Evolutionary conservation across 805 yeast genomes (phyloP).

Genomic region (Scheffersomyces ergatensis): DNA sequence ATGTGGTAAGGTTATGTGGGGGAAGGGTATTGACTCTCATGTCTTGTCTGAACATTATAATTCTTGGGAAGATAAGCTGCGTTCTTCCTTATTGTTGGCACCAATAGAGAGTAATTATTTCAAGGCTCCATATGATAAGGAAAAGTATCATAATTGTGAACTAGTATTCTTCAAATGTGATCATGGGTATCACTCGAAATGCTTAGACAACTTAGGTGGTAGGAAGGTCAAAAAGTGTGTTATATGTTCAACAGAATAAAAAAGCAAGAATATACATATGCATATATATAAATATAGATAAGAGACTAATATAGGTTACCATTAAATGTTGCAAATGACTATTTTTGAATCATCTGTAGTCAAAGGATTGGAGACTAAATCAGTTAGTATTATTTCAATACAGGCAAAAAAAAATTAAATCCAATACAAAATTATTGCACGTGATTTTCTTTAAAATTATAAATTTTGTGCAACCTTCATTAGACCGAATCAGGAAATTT

Average conservation of each 20-base stretch:
- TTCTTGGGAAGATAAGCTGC: constrained; percentile 54
- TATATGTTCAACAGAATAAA: constrained; percentile 12
- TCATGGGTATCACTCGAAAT: constrained; percentile 62
- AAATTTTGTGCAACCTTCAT: no score
- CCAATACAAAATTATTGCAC: no score
- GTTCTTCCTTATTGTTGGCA: constrained; percentile 5
- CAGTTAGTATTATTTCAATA: no score
- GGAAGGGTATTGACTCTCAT: constrained; percentile 39
- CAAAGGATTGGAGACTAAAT: no score
- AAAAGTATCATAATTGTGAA: constrained; percentile 21
- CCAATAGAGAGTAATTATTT: constrained; percentile 1
- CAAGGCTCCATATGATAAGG: constrained; percentile 4
- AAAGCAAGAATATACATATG: no score
- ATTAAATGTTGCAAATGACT: no score
- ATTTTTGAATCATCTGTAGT: no score
- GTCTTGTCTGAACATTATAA: constrained; percentile 47
- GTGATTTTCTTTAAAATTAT: no score
- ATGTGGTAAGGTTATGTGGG: constrained; percentile 76
- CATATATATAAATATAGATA: no score
- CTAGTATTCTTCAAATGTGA: constrained; percentile 60
- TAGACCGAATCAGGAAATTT: no score
- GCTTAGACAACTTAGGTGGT: constrained; percentile 46
- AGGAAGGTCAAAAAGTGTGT: constrained; percentile 17
- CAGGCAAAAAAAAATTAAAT: no score
- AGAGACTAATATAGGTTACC: no score